Conservation (phyloP, 2,329 filamentous ascomycete genomes). For the Didymella segeticola region DNA sequence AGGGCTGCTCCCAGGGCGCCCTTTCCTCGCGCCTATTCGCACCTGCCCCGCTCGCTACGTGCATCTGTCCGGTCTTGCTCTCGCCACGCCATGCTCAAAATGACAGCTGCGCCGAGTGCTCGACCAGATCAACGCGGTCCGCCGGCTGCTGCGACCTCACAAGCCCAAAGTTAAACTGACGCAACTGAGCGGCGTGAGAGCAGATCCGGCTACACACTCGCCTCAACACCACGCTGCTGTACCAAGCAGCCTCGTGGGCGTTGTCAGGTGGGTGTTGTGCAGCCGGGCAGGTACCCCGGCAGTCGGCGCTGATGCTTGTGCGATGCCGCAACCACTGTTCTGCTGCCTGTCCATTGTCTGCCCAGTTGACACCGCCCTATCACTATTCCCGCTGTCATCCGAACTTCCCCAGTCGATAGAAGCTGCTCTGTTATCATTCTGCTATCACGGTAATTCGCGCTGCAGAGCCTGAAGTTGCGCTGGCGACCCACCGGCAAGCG, state of each 20-base stretch:
- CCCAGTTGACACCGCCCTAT: slow-evolving; percentile 6
- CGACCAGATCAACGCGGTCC: slow-evolving; percentile 18
- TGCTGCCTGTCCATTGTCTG: neutral
- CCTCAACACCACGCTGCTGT: slow-evolving; percentile 16
- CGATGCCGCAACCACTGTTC: slow-evolving; percentile 12
- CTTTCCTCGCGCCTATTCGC: slow-evolving; percentile 13
- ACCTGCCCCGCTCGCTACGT: slow-evolving; percentile 16
- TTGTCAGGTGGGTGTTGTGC: neutral
- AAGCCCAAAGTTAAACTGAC: slow-evolving; percentile 16
- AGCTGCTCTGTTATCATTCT: slow-evolving; percentile 21
- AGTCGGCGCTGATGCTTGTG: slow-evolving; percentile 2
- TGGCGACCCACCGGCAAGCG: slow-evolving; percentile 15
- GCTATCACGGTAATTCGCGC: slow-evolving; percentile 21
- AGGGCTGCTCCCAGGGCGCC: slow-evolving; percentile 5
- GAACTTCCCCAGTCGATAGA: slow-evolving; percentile 18
- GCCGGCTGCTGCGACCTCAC: slow-evolving; percentile 17
- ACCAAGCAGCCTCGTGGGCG: slow-evolving; percentile 5
- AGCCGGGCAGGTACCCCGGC: slow-evolving; percentile 5
- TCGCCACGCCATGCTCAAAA: slow-evolving; percentile 9
- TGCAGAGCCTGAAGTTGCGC: slow-evolving; percentile 6
- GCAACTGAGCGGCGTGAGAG: slow-evolving; percentile 13
- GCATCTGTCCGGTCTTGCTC: slow-evolving; percentile 7
- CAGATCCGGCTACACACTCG: slow-evolving; percentile 6
- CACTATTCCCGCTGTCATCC: slow-evolving; percentile 11
- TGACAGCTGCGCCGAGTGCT: slow-evolving; percentile 17